Evolutionary conservation across 441 rosid species (phyloP), one percentile per base, ranked within the genome.

Genomic region (Raphanus hybrid): DNA sequence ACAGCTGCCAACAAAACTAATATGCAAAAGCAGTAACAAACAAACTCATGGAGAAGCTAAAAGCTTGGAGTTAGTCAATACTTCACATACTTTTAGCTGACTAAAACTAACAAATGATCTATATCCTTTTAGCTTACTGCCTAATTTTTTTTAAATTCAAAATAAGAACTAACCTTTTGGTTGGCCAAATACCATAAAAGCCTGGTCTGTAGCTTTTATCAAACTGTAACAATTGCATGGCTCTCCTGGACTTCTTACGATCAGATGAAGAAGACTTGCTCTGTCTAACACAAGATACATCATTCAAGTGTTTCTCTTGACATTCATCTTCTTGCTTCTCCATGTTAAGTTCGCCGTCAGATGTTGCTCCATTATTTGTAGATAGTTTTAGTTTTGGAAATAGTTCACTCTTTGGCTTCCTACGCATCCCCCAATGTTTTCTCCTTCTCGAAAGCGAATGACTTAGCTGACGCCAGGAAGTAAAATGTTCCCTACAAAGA

Each of bases 121-220:
- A 54, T 16, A 54, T 7, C 3, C 27, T 55, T 18, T 8, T 12
- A 11, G 18, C 18, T 55, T 15, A 52, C 23, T 15, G 23, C 58
- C 58, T 52, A 52, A 15, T 6, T 15, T 15, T 15, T 11, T 14
- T 15, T 0, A 5, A 26, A 41, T 41, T 20, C 27, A 34, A 6
- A 18, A 23, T 5, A 45, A 78, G 35, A 10, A 65, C 76, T 75
- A 76, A 94, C 97, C 98, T 92, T 84, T 78, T 86, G 85, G 81
- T 84, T 15, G 94, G 93, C 99, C 97, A 94, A 64, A 87, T 80
- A 52, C 99, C 99, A 78, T 84, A 94, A 85, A 94, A 94, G 73
- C 93, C 97, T 80, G 97, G 97, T 72, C 98, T 88, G 64, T 81
- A 76, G 84, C 88, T 86, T 86, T 92, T 90, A 81, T 86, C 94